Evolutionary conservation across 78 protist genomes (phyloP).

Genomic region (Planoprotostelium fungivorum): DNA sequence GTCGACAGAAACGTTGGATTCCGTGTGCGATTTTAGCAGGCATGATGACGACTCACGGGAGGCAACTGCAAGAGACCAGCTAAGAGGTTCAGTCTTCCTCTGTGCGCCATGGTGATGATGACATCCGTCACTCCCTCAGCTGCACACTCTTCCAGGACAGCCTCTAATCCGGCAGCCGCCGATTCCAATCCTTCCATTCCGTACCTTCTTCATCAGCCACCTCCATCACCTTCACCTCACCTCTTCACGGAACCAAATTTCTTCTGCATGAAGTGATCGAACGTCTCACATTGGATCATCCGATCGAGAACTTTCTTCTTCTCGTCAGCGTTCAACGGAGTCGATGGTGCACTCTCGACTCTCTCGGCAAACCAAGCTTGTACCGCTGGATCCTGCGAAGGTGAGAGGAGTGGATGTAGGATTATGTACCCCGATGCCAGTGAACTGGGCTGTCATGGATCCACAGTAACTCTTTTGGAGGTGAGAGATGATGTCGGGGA

Average conservation of each 20-base stretch:
- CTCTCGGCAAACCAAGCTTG: conserved; percentile 35
- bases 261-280: conserved; percentile 74
- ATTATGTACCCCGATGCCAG: not conserved
- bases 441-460: not conserved
- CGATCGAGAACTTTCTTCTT: conserved; percentile 3
- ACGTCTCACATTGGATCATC: conserved; percentile 52
- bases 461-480: not conserved
- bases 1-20: no score
- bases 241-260: conserved; percentile 74
- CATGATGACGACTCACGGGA: not conserved
- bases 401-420: not conserved
- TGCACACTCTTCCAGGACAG: conserved; percentile 28
- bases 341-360: conserved; percentile 25
- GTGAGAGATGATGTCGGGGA: not conserved
- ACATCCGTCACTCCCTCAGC: conserved; percentile 51
- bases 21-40: no score
- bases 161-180: conserved; percentile 56
- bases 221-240: conserved; percentile 31
- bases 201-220: conserved; percentile 6
- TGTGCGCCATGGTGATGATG: conserved; percentile 90
- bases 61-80: not conserved
- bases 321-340: not conserved
- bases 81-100: conserved; percentile 82
- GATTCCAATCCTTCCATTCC: conserved; percentile 79
- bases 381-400: conserved; percentile 10